Evolutionary conservation across 2,329 filamentous ascomycete genomes (phyloP), one percentile per base, ranked within the genome.

Genomic region (Byssoonygena ceratinophila): DNA sequence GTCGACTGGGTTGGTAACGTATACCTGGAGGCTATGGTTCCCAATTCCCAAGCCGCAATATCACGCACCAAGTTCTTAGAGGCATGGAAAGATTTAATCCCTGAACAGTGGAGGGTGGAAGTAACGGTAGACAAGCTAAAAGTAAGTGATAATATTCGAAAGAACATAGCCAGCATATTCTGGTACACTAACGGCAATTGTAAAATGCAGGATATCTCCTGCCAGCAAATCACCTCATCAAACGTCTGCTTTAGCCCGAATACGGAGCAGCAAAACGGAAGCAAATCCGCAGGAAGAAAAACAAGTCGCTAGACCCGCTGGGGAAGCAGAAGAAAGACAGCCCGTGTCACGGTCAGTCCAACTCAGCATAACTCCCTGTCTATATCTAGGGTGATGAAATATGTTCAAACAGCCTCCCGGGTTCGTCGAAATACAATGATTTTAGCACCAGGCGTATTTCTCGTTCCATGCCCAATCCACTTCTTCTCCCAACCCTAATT

Each of bases 371-470:
- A 34, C 36, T 51, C 50, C 41, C 40, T 27, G 23, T 29, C 41
- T 52, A 47, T 40, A 29, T 41, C n/a, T 39, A 39, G 37, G 44
- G 27, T 8, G 32, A 36, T 32, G 12, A 52, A 52, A 45, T n/a
- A 16, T 23, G 25, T 32, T 50, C 40, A 52, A 52, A 52, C 23
- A 39, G 32, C 49, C 49, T 25, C 20, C 40, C 39, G 22, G 20
- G n/a, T 8, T 8, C 46, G n/a, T 11, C 34, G 18, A 18, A 46
- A 46, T n/a, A 14, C 14, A 46, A 29, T 14, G 36, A 11, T 49
- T 11, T 68, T 61, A 75, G 55, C 72, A 76, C 73, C 73, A 76
- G 44, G 66, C 68, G 57, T 72, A 76, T 60, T 73, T 74, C 63
- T 76, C 71, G 54, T 74, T 75, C 61, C 66, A 66, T 23, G 69